Evolutionary conservation across 163 green algal species (phyloP), one percentile per base, ranked within the genome.

Genomic region (Coccomyxa subellipsoidea): DNA sequence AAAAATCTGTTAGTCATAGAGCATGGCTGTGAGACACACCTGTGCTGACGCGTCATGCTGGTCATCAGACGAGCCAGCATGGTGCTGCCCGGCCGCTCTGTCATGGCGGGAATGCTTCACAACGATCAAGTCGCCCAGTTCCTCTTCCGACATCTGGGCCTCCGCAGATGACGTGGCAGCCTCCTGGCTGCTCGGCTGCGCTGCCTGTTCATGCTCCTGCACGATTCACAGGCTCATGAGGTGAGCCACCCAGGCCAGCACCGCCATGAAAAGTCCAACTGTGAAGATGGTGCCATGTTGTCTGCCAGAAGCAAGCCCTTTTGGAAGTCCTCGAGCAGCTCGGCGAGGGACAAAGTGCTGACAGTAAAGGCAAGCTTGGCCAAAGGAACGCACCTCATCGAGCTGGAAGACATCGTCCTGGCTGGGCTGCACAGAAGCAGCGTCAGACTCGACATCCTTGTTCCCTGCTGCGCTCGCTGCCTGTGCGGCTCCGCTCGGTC

Each of bases 341-440:
- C n/a, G n/a, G n/a, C n/a, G n/a, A n/a, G n/a, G n/a, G n/a, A n/a
- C n/a, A n/a, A n/a, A n/a, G n/a, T n/a, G n/a, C n/a, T n/a, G n/a
- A n/a, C n/a, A n/a, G n/a, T n/a, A n/a, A n/a, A n/a, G n/a, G 21
- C 47, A 8, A 27, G 47, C 47, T 59, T 18, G 47, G 21, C 15
- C 47, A 59, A 2, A 59, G 47, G 15, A 59, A 59, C 47, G 23
- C 54, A 93, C 95, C 91, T 98, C 95, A 69, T 98, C 95, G 88
- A 98, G 91, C 77, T 95, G 85, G 77, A 98, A 98, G 83, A 96
- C 90, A 79, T 96, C 93, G 54, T 96, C 93, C 69, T 97, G 92
- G 25, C 94, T 90, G 47, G 47, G 47, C 47, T 59, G 47, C 47
- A 59, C 47, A 18, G 47, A 59, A 8, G 47, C 47, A 27, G 47